phyloP scores from a whole-genome alignment of 2,329 filamentous ascomycete species.

The Cytospora schulzeri region DNA sequence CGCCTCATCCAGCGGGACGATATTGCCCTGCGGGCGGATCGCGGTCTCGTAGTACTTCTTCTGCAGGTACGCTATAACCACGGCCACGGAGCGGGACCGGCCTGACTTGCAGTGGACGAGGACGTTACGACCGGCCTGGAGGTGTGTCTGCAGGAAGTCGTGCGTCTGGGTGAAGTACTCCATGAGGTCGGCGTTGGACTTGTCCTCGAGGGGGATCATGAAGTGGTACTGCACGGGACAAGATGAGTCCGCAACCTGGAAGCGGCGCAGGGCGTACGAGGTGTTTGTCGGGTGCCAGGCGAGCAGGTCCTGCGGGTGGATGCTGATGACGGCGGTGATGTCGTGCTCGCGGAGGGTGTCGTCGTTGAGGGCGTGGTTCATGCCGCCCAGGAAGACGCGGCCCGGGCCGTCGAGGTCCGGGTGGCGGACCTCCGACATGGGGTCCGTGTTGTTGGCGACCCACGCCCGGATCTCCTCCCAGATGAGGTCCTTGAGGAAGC shows the following conservation, averaged over 20 bases:
- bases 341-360: constrained; percentile 7
- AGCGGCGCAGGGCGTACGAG: constrained; percentile 15
- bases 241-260: neutral
- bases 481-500: constrained; percentile 13
- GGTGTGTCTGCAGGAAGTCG: neutral
- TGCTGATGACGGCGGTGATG: constrained; percentile 19
- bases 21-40: neutral
- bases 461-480: constrained; percentile 16
- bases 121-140: constrained; percentile 7
- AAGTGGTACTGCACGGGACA: constrained; percentile 11
- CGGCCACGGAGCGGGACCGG: constrained; percentile 15
- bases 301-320: constrained; percentile 14
- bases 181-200: constrained; percentile 13
- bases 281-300: constrained; percentile 20
- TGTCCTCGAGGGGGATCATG: constrained; percentile 10
- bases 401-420: constrained; percentile 10
- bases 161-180: constrained; percentile 6
- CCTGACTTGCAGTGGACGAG: constrained; percentile 20
- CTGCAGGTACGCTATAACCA: constrained; percentile 17
- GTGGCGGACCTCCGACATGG: constrained; percentile 11
- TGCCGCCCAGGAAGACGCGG: constrained; percentile 15
- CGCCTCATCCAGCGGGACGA: neutral
- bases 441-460: constrained; percentile 18
- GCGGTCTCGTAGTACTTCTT: constrained; percentile 9
- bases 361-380: constrained; percentile 20